Evolutionary conservation across 495 filamentous ascomycete genomes (phyloP).

Genomic region (Bacidia rubella): DNA sequence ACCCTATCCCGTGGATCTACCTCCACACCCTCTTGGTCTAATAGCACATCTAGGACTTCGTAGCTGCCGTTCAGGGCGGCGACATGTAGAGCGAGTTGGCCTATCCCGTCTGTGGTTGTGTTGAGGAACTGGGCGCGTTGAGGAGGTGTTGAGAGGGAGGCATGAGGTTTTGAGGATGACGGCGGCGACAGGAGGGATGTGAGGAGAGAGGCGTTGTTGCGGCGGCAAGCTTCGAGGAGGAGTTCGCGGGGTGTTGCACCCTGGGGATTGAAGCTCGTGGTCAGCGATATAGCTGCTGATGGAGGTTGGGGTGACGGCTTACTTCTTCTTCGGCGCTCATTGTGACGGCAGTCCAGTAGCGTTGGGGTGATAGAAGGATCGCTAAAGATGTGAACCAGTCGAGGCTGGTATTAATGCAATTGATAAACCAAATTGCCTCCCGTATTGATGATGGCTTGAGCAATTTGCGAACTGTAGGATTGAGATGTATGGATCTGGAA

Average conservation of each 20-base stretch:
- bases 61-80: conserved; percentile 79
- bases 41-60: conserved; percentile 79
- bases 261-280: conserved; percentile 27
- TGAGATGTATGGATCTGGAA: too few relatives aligned
- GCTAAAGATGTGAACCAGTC: too few relatives aligned
- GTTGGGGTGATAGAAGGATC: too few relatives aligned
- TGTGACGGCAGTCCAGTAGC: not conserved
- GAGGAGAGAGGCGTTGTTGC: conserved; percentile 81
- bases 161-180: conserved; percentile 30
- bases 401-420: too few relatives aligned
- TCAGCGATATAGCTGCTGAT: not conserved
- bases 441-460: too few relatives aligned
- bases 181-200: conserved; percentile 37
- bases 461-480: too few relatives aligned
- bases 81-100: conserved; percentile 78
- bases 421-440: too few relatives aligned
- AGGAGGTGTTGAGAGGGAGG: conserved; percentile 31
- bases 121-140: conserved; percentile 65
- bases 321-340: not conserved
- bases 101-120: conserved; percentile 65
- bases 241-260: conserved; percentile 76
- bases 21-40: conserved; percentile 90
- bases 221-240: conserved; percentile 83
- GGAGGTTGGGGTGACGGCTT: not conserved
- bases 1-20: conserved; percentile 72